These are phyloP conservation scores for Neurospora sp. DNA, from an alignment of 495 filamentous ascomycete genomes.

Conservation along the genomic window DNA sequence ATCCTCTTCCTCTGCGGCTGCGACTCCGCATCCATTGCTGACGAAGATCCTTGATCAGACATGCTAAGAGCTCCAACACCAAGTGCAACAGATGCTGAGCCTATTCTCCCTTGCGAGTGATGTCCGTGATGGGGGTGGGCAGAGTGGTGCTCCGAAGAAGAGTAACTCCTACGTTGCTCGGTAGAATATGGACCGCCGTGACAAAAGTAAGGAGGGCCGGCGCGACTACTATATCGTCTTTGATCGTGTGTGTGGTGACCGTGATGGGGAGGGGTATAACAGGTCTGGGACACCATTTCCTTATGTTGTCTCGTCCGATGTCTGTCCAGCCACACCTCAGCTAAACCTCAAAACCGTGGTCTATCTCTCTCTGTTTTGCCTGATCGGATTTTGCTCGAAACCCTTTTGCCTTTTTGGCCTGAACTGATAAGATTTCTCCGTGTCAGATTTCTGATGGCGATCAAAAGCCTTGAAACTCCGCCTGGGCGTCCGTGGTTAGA, in stretches of 20 bases:
- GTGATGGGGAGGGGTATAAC: constrained; percentile 21
- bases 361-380: background rate
- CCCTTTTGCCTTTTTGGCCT: background rate
- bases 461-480: background rate
- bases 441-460: background rate
- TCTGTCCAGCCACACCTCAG: constrained; percentile 9
- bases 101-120: background rate
- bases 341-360: background rate
- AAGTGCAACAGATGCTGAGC: constrained; percentile 10
- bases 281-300: constrained; percentile 34
- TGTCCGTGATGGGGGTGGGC: background rate
- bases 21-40: constrained; percentile 24
- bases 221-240: constrained; percentile 32
- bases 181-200: constrained; percentile 24
- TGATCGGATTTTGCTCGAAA: background rate
- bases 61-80: constrained; percentile 26
- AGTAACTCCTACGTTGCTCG: background rate
- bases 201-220: constrained; percentile 26
- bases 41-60: constrained; percentile 23
- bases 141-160: background rate
- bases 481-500: background rate
- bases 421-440: background rate
- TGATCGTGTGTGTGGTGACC: constrained; percentile 2
- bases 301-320: background rate
- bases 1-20: constrained; percentile 46